These are phyloP conservation scores for Plasmodium ovale DNA, from an alignment of 169 alveolate genomes.

Conservation along the genomic window DNA sequence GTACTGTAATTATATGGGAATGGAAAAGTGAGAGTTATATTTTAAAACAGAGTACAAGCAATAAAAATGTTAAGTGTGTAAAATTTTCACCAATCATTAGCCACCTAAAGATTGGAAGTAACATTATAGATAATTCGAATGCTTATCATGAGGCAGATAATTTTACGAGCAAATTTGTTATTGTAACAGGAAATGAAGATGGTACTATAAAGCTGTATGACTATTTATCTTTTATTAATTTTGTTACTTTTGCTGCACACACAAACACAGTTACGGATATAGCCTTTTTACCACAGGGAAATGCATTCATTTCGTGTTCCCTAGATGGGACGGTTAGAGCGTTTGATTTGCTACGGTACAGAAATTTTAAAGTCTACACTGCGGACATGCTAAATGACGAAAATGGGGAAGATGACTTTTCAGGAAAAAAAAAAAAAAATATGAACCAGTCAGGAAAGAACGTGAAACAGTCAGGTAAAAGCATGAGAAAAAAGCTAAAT, in stretches of 20 bases:
- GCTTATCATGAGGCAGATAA: constrained; percentile 69
- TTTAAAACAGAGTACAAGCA: constrained; percentile 96
- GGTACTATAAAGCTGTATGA: constrained; percentile 98
- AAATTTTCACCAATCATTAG: constrained; percentile 80
- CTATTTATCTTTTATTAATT: constrained; percentile 94
- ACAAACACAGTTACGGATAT: constrained; percentile 93
- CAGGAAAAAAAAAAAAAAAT: not conserved
- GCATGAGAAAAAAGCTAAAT: constrained; percentile 7
- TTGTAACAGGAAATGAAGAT: constrained; percentile 98
- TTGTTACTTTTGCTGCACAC: constrained; percentile 96
- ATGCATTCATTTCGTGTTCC: constrained; percentile 95
- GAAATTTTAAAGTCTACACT: constrained; percentile 92
- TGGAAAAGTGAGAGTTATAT: constrained; percentile 98
- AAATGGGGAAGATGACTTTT: not conserved
- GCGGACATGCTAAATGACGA: constrained; percentile 34
- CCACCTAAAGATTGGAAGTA: constrained; percentile 53
- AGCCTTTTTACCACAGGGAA: constrained; percentile 93
- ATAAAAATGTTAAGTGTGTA: constrained; percentile 80
- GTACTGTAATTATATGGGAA: constrained; percentile 96
- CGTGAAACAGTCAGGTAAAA: not conserved
- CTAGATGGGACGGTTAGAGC: constrained; percentile 99
- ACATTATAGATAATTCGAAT: constrained; percentile 49
- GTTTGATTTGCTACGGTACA: constrained; percentile 94
- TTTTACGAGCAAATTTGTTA: constrained; percentile 78
- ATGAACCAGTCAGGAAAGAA: constrained; percentile 32